These are phyloP conservation scores for Calonectria pteridis DNA, from an alignment of 2,329 filamentous ascomycete species.

Conservation along the genomic window DNA sequence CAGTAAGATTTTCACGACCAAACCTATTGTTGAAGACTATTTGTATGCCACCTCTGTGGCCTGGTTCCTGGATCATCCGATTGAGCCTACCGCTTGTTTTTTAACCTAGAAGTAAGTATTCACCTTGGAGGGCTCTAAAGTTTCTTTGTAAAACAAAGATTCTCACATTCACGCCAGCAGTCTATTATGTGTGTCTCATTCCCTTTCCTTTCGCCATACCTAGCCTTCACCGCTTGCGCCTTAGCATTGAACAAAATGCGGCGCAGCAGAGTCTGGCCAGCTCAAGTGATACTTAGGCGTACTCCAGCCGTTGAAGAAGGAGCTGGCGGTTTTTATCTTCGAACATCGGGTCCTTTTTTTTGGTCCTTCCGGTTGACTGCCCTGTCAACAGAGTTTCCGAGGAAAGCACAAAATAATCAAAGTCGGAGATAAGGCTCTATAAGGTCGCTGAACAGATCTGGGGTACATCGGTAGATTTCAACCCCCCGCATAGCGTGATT, in stretches of 20 bases:
- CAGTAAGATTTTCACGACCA: too few relatives aligned
- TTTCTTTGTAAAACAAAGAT: not conserved
- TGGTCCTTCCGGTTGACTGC: not conserved
- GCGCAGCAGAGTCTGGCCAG: not conserved
- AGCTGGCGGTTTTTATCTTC: not conserved
- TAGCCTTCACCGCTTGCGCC: not conserved
- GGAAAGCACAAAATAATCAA: not conserved
- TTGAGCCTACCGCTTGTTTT: too few relatives aligned
- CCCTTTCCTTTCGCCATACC: not conserved
- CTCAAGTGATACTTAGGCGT: not conserved
- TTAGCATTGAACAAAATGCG: not conserved
- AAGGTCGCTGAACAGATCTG: not conserved
- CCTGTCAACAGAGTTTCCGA: not conserved
- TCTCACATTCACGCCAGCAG: not conserved
- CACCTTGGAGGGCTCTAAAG: not conserved
- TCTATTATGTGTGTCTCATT: not conserved
- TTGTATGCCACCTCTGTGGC: too few relatives aligned
- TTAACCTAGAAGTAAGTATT: too few relatives aligned
- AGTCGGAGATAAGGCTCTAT: too few relatives aligned
- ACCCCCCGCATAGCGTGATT: not conserved
- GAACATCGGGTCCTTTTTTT: not conserved
- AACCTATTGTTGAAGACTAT: too few relatives aligned
- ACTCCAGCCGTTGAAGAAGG: not conserved
- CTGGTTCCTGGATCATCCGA: too few relatives aligned
- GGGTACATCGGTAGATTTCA: not conserved